Evolutionary conservation across 306 rosid species (phyloP), one percentile per base, ranked within the genome.

Genomic region (Psophocarpus tetragonolobus): DNA sequence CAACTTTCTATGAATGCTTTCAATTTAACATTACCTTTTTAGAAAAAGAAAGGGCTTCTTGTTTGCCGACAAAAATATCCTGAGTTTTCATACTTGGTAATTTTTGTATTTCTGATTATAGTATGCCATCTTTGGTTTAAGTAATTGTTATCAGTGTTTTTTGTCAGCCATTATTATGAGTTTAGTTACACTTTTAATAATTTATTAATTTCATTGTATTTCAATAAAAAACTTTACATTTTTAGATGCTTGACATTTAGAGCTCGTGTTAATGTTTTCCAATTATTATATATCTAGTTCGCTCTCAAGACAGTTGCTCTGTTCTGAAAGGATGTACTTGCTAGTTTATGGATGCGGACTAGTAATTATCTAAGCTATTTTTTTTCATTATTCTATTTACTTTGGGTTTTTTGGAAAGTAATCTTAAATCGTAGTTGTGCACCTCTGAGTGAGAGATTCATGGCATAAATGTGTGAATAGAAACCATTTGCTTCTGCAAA

Each of bases 401-500:
- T 23, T 53, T 33, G 0, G 42, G 4, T 36, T n/a, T 50, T 48
- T 21, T 14, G 14, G 11, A 75, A 36, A 15, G 23, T n/a, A n/a
- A 30, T 29, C 8, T 8, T 0, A 62, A 62, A 23, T 76, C 53
- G 63, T 15, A 15, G n/a, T 21, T 33, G 42, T 6, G 42, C 72
- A 54, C 63, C 61, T 69, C 47, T 21, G 14, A 18, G 47, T 38
- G 50, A 67, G 50, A 67, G 62, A 51, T 68, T 73, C 3, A 5
- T 21, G 58, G 15, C 60, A 65, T 65, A 17, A 51, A 57, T 32
- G 2, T 79, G 54, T 27, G 30, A 56, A 60, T 38, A 3, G 18
- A 18, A 51, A 45, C 8, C 4, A 8, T 41, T 23, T 68, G 70
- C 41, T 80, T 83, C 41, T 74, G 48, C 29, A 24, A 45, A n/a